A percentile compares a stretch with the other conserved stretches of the same genome.
Evolutionary conservation across 2,329 filamentous ascomycete genomes (phyloP).

Genomic region (Hypoxylon sp.): DNA sequence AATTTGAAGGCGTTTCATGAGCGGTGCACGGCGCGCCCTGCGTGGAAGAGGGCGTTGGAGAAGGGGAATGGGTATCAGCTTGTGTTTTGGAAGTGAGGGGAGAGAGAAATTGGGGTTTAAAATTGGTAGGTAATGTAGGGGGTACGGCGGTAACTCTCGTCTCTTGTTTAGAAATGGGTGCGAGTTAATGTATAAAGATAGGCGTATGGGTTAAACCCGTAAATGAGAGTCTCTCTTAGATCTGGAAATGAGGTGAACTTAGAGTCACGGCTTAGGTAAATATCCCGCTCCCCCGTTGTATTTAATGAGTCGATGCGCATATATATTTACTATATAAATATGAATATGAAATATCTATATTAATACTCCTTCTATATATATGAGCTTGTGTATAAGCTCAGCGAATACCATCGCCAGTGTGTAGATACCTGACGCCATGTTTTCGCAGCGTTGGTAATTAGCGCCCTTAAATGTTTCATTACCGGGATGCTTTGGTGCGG

Average conservation of each 20-base stretch:
- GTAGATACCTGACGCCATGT: not conserved
- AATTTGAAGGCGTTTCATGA: conserved; percentile 30
- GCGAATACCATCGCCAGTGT: not conserved
- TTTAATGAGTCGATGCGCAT: not conserved
- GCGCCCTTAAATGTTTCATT: no score
- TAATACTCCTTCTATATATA: not conserved
- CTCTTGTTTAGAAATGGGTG: not conserved
- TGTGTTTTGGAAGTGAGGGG: conserved; percentile 13
- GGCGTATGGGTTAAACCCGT: not conserved
- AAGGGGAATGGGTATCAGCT: conserved; percentile 46
- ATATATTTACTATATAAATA: no score
- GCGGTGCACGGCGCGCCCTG: conserved; percentile 36
- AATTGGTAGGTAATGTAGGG: no score
- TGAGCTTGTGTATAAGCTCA: not conserved
- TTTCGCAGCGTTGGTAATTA: not conserved
- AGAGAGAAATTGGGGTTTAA: not conserved
- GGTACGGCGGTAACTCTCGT: not conserved
- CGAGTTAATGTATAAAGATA: not conserved
- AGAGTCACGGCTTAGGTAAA: not conserved
- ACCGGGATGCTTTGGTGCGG: no score
- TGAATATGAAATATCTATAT: not conserved
- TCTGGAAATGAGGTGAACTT: not conserved
- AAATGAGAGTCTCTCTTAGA: no score
- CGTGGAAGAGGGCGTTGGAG: conserved; percentile 45
- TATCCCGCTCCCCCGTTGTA: not conserved